Evolutionary conservation across 202 grass and related monocot genomes (phyloP).

Genomic region (Digitaria exilis): DNA sequence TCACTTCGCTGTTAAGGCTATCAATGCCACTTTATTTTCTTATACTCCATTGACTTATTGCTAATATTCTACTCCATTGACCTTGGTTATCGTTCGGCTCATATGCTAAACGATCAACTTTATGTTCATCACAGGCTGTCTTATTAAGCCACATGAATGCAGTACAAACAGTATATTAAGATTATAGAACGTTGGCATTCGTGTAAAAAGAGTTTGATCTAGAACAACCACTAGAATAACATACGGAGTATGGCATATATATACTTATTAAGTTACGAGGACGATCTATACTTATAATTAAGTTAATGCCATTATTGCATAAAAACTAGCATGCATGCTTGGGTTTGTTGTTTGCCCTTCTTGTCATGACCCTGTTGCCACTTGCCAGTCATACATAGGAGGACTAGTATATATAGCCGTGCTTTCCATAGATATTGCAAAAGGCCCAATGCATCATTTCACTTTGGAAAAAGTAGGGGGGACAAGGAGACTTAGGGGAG

Average conservation of each 20-base stretch:
- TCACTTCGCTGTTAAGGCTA: slow-evolving; percentile 24
- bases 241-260: no score
- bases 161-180: not conserved
- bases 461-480: slow-evolving; percentile 20
- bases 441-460: slow-evolving; percentile 33
- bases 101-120: not conserved
- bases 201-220: no score
- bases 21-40: slow-evolving; percentile 25
- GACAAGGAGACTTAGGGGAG: not conserved
- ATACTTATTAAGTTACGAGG: not conserved
- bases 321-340: not conserved
- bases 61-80: not conserved
- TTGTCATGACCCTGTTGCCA: slow-evolving; percentile 37
- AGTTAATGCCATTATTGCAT: not conserved
- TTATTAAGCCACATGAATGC: no score
- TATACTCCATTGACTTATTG: slow-evolving; percentile 17
- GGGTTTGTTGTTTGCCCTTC: not conserved
- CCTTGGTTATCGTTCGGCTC: not conserved
- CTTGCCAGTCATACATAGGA: slow-evolving; percentile 12
- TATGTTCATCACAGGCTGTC: not conserved
- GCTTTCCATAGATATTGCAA: slow-evolving; percentile 44
- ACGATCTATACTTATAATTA: not conserved
- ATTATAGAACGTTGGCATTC: no score
- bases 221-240: no score
- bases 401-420: not conserved